Evolutionary conservation across 768 basidiomycete species (phyloP), one percentile per base, ranked within the genome.

Genomic region (Boletus bicolor): DNA sequence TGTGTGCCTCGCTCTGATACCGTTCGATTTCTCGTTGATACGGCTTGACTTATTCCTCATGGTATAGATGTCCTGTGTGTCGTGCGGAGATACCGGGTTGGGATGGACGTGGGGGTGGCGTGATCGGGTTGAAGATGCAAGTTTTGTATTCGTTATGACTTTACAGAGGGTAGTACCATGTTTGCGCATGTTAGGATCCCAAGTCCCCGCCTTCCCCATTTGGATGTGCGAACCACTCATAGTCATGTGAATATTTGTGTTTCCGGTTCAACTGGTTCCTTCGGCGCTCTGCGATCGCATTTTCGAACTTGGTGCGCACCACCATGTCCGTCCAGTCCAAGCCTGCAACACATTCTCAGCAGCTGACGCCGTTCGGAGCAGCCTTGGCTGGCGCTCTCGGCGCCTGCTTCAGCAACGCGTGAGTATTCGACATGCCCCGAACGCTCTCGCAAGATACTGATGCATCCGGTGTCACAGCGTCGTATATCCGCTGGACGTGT

Each of bases 401-500:
- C 45, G 94, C 89, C 26, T 93, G 94, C 68, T 92, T 97, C 72
- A 87, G 89, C 59, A 92, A 91, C 63, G 92, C 93, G 91, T 95
- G 72, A 70, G 93, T 83, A 26, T 28, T 0, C 10, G 46, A 14
- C 15, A 14, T 32, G 50, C 17, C 43, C 34, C 26, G 10, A 42
- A 34, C 39, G 61, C 45, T 58, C 26, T 37, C 59, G 11, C 48
- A 55, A 28, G 11, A 47, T 30, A 41, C 61, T 62, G 35, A 62
- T 21, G 24, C 21, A 0, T 7, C 45, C 12, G 14, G n/a, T 15
- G 1, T 28, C 5, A 53, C 62, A 96, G 94, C 44, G 81, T 89
- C 44, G 93, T 98, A 4, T 99, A 99, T 69, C 96, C 96, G 15
- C 76, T 99, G 51, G 96, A 99, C 73, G 92, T 93, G 87, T 93